Base-by-base conservation (phyloP, 495 filamentous ascomycete genomes). In the Neurospora sp. region DNA sequence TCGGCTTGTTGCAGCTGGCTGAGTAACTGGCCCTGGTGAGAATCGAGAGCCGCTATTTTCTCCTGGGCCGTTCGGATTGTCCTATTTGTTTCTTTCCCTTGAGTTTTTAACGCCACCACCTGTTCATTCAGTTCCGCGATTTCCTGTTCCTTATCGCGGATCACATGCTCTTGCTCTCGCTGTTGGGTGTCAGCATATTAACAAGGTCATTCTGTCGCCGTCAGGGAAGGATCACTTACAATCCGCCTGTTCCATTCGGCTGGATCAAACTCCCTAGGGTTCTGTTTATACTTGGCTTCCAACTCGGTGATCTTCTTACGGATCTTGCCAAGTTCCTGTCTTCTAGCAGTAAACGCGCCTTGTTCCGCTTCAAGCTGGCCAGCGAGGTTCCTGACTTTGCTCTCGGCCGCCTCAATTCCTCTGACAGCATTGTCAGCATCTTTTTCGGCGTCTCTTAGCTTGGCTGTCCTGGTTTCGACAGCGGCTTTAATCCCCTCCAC, bases 1-100 rank as follows among this genome's bases (percentile, higher is more conserved):
- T 91, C 90, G 3, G 84, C 2, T 8, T 76, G 79, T 44, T 81
- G 82, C 11, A 98, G 85, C 76, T 91, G 89, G 54, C 77, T 87
- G 74, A 91, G 86, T 73, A 93, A 90, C 76, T 92, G 92, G 14
- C 96, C 96, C 31, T 89, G 86, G 72, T 92, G 89, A 3, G 95
- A 95, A 54, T 94, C 86, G 38, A 97, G 83, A 38, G 80, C 84
- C 39, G 81, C 77, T n/a, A 94, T 76, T 46, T 91, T 86, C 16
- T 77, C 74, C 73, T 88, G 73, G 11, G 86, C 80, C 5, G 79
- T 78, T 74, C 2, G 75, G 20, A 69, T 72, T 39, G 79, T 73
- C 0, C 70, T 38, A n/a, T 54, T 76, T 38, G 80, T 80, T 69
- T 77, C 76, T 18, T 18, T 3, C 12, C 79, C 80, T 27, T 77